Evolutionary conservation across 2,329 filamentous ascomycete genomes (phyloP).

Genomic region (Diaporthe vaccinii): DNA sequence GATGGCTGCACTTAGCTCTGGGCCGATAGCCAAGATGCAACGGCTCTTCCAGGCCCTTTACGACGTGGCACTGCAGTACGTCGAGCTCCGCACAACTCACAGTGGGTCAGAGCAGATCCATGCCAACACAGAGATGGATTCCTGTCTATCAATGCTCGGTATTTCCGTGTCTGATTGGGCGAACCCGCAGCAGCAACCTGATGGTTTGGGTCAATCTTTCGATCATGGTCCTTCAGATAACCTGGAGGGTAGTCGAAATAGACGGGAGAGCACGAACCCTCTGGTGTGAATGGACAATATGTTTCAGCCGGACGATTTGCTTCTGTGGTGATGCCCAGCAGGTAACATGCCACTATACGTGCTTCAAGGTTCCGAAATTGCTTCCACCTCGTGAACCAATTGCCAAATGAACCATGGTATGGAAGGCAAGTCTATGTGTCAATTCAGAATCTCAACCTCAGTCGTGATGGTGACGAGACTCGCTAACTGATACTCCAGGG

Average conservation of each 20-base stretch:
- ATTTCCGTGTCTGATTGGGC: neutral
- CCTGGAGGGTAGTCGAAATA: neutral
- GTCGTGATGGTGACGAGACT: neutral
- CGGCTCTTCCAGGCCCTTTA: neutral
- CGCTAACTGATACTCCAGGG: neutral
- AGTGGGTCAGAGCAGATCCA: neutral
- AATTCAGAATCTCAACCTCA: neutral
- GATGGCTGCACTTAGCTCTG: neutral
- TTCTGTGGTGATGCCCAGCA: neutral
- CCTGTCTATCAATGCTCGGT: conserved; percentile 6
- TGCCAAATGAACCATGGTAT: neutral
- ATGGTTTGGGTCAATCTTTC: neutral
- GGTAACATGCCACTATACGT: neutral
- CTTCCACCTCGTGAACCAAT: too few species aligned
- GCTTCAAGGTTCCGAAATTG: neutral
- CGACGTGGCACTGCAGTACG: conserved; percentile 3
- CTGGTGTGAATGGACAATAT: neutral
- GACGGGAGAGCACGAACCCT: neutral
- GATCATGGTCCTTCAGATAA: neutral
- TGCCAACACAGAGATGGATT: conserved; percentile 6
- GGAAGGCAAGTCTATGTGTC: neutral
- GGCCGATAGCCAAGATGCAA: neutral
- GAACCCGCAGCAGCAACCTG: neutral
- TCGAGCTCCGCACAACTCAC: neutral
- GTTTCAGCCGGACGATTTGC: neutral